Evolutionary conservation across 345 rosid species (phyloP).

Genomic region (Leavenworthia alabamica): DNA sequence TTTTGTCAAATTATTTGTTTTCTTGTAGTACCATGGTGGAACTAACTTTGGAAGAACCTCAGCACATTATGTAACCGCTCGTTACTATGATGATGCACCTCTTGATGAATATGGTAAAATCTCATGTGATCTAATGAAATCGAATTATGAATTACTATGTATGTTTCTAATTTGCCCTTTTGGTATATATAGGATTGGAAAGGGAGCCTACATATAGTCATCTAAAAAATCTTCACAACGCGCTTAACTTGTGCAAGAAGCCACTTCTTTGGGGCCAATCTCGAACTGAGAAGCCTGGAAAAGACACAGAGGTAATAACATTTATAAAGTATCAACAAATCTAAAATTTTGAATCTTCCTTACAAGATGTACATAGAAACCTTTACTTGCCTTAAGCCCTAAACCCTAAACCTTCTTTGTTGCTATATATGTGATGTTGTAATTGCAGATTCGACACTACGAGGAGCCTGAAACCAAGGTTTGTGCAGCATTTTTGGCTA

Average conservation of each 20-base stretch:
- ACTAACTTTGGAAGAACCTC: conserved; percentile 83
- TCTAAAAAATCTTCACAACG: conserved; percentile 71
- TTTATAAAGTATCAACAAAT: neutral
- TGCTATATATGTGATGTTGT: neutral
- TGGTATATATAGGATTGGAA: conserved; percentile 38
- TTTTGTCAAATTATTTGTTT: neutral
- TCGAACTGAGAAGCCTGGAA: conserved; percentile 21
- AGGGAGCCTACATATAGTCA: conserved; percentile 83
- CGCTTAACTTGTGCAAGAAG: conserved; percentile 60
- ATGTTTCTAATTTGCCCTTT: neutral
- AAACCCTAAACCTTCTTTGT: neutral
- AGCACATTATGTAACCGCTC: conserved; percentile 72
- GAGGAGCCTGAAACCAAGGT: conserved; percentile 42
- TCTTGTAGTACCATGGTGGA: conserved; percentile 80
- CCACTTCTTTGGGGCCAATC: conserved; percentile 63
- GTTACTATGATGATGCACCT: conserved; percentile 96
- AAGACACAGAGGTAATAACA: conserved; percentile 49
- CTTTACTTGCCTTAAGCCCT: too few species aligned
- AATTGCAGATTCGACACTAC: conserved; percentile 48
- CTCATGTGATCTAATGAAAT: neutral
- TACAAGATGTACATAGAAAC: too few species aligned
- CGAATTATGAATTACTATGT: neutral
- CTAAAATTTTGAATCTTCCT: conserved; percentile 41
- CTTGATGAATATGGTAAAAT: conserved; percentile 75
- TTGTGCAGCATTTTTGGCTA: conserved; percentile 84